Conservation (phyloP, 192 early-diverging fungal genomes). For the Coemansia sp. region DNA sequence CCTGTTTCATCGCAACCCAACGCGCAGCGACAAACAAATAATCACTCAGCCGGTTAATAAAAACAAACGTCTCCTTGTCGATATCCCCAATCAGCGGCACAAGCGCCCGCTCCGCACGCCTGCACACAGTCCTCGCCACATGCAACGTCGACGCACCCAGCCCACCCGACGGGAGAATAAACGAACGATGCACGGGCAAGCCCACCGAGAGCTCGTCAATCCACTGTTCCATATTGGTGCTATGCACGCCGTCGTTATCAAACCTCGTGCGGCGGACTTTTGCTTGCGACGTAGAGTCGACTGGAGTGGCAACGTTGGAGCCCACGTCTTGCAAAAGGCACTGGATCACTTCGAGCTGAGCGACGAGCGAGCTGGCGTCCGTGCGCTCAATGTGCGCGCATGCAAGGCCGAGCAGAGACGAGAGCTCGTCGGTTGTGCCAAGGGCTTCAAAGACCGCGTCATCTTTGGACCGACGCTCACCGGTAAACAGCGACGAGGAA, state of each 20-base stretch:
- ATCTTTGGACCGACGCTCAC: slow-evolving; percentile 84
- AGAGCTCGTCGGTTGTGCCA: slow-evolving; percentile 86
- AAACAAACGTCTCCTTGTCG: slow-evolving; percentile 27
- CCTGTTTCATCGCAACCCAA: slow-evolving; percentile 70
- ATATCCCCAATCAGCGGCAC: slow-evolving; percentile 63
- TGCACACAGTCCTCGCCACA: slow-evolving; percentile 78
- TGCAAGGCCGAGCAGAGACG: slow-evolving; percentile 55
- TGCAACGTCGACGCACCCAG: slow-evolving; percentile 78
- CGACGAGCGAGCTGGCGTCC: slow-evolving; percentile 7
- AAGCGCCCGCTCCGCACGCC: slow-evolving; percentile 82
- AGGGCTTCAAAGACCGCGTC: slow-evolving; percentile 91
- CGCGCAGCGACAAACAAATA: slow-evolving; percentile 89
- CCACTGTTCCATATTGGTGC: slow-evolving; percentile 72
- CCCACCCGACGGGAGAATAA: slow-evolving; percentile 93
- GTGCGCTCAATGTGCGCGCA: slow-evolving; percentile 36
- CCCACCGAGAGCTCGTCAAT: slow-evolving; percentile 73
- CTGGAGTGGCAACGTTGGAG: slow-evolving; percentile 90
- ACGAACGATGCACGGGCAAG: slow-evolving; percentile 75
- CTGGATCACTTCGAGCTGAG: slow-evolving; percentile 69
- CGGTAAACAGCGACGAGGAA: slow-evolving; percentile 84
- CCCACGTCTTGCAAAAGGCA: slow-evolving; percentile 87
- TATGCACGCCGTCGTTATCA: slow-evolving; percentile 65
- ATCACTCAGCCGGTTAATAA: slow-evolving; percentile 70
- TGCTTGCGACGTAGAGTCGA: slow-evolving; percentile 56
- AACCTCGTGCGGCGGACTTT: slow-evolving; percentile 73